Evolutionary conservation across 1,139 yeast genomes (phyloP).

Genomic region (Lodderomyces theae): DNA sequence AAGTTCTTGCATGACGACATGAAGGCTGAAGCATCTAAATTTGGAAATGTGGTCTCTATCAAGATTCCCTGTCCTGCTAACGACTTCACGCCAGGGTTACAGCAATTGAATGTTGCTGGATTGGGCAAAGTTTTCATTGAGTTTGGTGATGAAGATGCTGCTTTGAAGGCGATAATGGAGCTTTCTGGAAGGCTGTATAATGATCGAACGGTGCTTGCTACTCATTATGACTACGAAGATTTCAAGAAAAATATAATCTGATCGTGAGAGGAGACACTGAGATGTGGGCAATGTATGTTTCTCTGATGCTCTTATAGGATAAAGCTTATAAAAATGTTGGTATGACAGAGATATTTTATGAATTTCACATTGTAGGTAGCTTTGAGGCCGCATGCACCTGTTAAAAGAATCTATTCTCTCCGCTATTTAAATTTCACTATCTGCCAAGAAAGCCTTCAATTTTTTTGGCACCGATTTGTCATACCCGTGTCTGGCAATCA

Average conservation of each 20-base stretch:
- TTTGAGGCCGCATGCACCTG: too few species aligned
- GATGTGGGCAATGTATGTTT: too few species aligned
- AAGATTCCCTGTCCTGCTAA: slow-evolving; percentile 67
- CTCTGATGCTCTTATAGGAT: too few species aligned
- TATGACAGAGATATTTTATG: too few species aligned
- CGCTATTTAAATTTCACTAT: slow-evolving; percentile 1
- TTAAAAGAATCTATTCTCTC: too few species aligned
- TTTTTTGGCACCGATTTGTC: slow-evolving; percentile 50
- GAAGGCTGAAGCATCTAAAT: slow-evolving; percentile 45
- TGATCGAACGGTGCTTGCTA: slow-evolving; percentile 68
- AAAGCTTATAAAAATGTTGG: too few species aligned
- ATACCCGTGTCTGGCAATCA: slow-evolving; percentile 69
- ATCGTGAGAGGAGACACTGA: slow-evolving; percentile 1
- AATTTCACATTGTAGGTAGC: too few species aligned
- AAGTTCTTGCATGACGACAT: slow-evolving; percentile 44
- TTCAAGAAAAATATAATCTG: slow-evolving; percentile 32
- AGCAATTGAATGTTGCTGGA: slow-evolving; percentile 51
- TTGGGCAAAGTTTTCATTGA: slow-evolving; percentile 73
- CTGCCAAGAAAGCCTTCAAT: slow-evolving; percentile 25
- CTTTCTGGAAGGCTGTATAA: slow-evolving; percentile 68
- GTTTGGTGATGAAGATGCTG: slow-evolving; percentile 51
- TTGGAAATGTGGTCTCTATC: slow-evolving; percentile 54
- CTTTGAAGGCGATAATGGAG: slow-evolving; percentile 58
- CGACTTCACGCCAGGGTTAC: slow-evolving; percentile 43
- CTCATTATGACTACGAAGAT: slow-evolving; percentile 61